Conservation (phyloP, 305 asterid species). For the Fraxinus nigra region DNA sequence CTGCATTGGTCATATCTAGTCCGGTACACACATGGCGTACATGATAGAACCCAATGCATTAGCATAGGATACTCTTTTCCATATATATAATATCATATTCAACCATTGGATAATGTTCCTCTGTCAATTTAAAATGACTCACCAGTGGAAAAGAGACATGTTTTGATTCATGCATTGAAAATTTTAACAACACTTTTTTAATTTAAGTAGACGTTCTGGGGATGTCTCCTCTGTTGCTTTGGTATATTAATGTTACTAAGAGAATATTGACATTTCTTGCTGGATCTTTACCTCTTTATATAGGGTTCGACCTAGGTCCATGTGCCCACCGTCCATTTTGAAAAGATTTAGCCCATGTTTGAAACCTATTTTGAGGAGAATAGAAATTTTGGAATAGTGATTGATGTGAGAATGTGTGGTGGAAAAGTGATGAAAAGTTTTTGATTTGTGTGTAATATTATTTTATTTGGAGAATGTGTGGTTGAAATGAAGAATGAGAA, state of each 20-base stretch:
- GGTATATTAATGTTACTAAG: not conserved
- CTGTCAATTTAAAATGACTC: not conserved
- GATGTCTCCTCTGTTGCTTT: not conserved
- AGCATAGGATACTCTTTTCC: not conserved
- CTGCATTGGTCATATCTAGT: no score
- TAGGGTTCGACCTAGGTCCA: not conserved
- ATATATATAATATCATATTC: not conserved
- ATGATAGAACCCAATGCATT: not conserved
- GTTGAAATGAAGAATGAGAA: no score
- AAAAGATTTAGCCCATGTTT: no score
- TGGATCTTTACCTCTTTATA: not conserved
- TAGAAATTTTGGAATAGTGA: no score
- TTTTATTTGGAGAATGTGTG: no score
- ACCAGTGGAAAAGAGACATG: not conserved
- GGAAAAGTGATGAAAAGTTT: no score
- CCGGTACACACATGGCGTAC: not conserved
- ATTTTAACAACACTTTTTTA: not conserved
- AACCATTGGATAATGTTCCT: not conserved
- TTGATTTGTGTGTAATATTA: no score
- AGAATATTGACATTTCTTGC: not conserved
- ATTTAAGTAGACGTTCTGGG: not conserved
- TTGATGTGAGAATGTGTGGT: no score
- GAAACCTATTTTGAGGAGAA: no score
- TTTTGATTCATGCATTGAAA: not conserved
- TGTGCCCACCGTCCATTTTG: not conserved